Conservation (phyloP, 345 rosid species). For the Firmiana major region DNA sequence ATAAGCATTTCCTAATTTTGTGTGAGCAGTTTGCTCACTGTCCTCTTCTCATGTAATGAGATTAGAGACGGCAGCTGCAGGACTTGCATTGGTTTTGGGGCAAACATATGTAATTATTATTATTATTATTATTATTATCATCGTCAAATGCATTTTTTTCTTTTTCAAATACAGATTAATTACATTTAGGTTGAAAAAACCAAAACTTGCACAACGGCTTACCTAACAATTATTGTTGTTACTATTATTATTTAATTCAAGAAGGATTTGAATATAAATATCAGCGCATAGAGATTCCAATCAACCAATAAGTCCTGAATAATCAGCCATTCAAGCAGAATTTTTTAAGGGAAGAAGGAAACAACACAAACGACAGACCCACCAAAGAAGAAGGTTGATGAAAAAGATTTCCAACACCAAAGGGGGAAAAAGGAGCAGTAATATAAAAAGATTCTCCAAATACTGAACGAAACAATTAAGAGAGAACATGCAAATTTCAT, state of each 20-base stretch:
- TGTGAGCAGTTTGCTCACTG: neutral
- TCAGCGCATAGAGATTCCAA: neutral
- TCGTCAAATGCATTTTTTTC: too few species aligned
- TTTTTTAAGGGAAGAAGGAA: neutral
- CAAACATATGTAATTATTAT: too few species aligned
- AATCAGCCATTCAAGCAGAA: neutral
- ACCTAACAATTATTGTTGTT: too few species aligned
- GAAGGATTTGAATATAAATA: neutral
- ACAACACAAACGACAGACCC: neutral
- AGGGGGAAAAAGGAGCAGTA: neutral
- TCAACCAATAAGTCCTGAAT: neutral
- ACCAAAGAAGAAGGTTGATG: neutral
- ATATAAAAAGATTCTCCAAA: neutral
- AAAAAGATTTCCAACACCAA: too few species aligned
- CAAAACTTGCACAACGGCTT: too few species aligned
- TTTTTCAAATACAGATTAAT: too few species aligned
- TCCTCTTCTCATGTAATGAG: neutral
- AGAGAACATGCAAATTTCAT: neutral
- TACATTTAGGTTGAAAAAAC: too few species aligned
- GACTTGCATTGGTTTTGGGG: neutral
- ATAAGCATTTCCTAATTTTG: neutral
- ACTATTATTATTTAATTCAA: too few species aligned
- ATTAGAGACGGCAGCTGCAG: neutral
- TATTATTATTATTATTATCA: too few species aligned
- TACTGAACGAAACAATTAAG: neutral